These are phyloP conservation scores for Silene uniflora DNA, from an alignment of 148 eudicot genomes.

Conservation along the genomic window DNA sequence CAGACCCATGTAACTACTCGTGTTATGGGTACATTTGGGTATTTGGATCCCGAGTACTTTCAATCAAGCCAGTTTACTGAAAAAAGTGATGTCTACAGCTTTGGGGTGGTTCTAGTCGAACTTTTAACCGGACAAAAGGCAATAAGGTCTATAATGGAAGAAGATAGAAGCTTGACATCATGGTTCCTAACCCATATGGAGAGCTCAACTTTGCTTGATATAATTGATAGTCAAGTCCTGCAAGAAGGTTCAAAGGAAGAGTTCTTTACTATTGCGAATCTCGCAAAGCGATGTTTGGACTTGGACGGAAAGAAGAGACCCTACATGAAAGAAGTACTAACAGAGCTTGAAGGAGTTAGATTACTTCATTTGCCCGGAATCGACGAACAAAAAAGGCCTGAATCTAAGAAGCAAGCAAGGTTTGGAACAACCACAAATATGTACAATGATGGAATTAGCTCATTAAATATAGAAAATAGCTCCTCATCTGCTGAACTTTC, in stretches of 20 bases:
- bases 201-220: slow-evolving; percentile 15
- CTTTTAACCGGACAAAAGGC: slow-evolving; percentile 37
- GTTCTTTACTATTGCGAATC: slow-evolving; percentile 23
- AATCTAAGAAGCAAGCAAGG: slow-evolving; percentile 1
- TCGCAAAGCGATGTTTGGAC: slow-evolving; percentile 31
- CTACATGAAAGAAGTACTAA: slow-evolving; percentile 34
- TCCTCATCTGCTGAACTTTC: slow-evolving; percentile 17
- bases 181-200: slow-evolving; percentile 31
- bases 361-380: slow-evolving; percentile 10
- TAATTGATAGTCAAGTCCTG: slow-evolving; percentile 28
- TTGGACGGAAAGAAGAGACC: slow-evolving; percentile 34
- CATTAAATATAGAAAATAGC: slow-evolving; percentile 1
- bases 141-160: slow-evolving; percentile 22
- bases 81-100: slow-evolving; percentile 42
- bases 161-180: slow-evolving; percentile 27
- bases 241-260: slow-evolving; percentile 28
- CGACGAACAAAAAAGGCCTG: background rate
- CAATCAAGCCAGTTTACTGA: slow-evolving; percentile 35
- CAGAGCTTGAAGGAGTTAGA: slow-evolving; percentile 25
- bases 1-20: slow-evolving; percentile 40
- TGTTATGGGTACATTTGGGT: slow-evolving; percentile 40
- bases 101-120: slow-evolving; percentile 40
- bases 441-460: slow-evolving; percentile 1
- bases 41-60: slow-evolving; percentile 42
- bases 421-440: background rate